Conservation (phyloP, 805 yeast genomes). For the Candida mattraensis region DNA sequence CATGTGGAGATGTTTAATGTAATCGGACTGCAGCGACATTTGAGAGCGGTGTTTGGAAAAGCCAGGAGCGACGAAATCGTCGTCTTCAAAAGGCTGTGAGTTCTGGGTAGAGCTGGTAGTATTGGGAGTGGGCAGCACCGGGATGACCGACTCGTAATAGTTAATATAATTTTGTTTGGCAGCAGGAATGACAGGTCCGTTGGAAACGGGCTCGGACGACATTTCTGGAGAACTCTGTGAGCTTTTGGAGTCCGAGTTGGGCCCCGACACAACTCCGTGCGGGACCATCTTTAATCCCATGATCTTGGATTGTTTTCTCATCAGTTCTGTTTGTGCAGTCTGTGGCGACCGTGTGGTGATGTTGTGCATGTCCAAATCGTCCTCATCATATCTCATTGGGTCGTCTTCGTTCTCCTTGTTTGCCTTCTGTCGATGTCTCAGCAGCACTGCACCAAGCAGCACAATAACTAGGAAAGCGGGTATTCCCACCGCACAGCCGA, state of each 20-base stretch:
- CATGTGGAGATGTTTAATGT: constrained; percentile 29
- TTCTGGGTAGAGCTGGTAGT: constrained; percentile 2
- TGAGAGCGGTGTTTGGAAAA: constrained; percentile 19
- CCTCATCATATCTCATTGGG: too few species aligned
- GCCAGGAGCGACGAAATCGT: background rate
- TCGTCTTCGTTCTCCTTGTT: constrained; percentile 33
- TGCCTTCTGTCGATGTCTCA: constrained; percentile 38
- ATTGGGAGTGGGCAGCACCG: constrained; percentile 26
- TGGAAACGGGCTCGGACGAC: constrained; percentile 6
- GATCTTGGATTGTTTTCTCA: constrained; percentile 26
- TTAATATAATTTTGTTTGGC: constrained; percentile 21
- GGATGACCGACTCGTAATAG: constrained; percentile 35
- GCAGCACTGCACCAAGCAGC: constrained; percentile 38
- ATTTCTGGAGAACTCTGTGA: constrained; percentile 8
- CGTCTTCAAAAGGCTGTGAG: constrained; percentile 3
- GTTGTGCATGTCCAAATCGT: constrained; percentile 10
- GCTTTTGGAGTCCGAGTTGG: constrained; percentile 9
- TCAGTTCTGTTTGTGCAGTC: constrained; percentile 9
- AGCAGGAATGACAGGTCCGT: constrained; percentile 6
- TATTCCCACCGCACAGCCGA: constrained; percentile 54
- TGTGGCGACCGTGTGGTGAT: constrained; percentile 5
- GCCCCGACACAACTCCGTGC: constrained; percentile 1
- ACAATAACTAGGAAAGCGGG: constrained; percentile 43
- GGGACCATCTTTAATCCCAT: constrained; percentile 27
- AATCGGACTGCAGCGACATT: constrained; percentile 24